Evolutionary conservation across 1,284 basidiomycete genomes (phyloP), one percentile per base, ranked within the genome.

Genomic region (Termitomyces sp.): DNA sequence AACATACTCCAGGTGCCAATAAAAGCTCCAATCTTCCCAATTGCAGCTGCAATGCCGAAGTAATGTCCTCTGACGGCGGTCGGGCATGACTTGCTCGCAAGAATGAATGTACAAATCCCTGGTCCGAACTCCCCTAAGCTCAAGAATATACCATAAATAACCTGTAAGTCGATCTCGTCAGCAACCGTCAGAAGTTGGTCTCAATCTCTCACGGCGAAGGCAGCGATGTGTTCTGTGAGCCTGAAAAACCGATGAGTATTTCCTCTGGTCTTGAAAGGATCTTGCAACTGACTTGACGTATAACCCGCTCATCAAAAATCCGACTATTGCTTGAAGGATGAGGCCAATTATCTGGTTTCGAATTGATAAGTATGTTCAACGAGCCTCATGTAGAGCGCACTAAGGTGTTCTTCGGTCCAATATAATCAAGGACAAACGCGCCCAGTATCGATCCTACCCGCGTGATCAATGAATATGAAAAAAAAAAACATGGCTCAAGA

Each of bases 1-100:
- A 21, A 73, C 80, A 10, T 68, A 82, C 82, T 78, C 83, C 84
- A 92, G 41, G 84, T 89, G 28, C 92, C 90, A 53, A 86, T 81
- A 68, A 94, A 94, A 3, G 92, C 93, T 30, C 91, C 92, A 41
- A 92, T 65, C 70, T 98, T 98, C n/a, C 94, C 95, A 38, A 90
- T 67, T 2, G 93, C 94, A 44, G 94, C 94, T 2, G 91, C 92
- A 44, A 84, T 66, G 21, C 90, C 91, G 65, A 92, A 96, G 68
- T 87, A 88, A 58, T 94, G 88, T 2, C 92, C 92, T 61, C 93
- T 86, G 43, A 92, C 79, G 15, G 90, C 90, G 0, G 92, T 94
- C 1, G 92, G 90, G 52, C 88, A 85, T 2, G 78, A 81, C 73
- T 95, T 95, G 53, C 83, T 77, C 5, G 92, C 92, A 55, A 95